Evolutionary conservation across 2,329 filamentous ascomycete species (phyloP), one percentile per base, ranked within the genome.

Genomic region (Fusarium gaditjirri): DNA sequence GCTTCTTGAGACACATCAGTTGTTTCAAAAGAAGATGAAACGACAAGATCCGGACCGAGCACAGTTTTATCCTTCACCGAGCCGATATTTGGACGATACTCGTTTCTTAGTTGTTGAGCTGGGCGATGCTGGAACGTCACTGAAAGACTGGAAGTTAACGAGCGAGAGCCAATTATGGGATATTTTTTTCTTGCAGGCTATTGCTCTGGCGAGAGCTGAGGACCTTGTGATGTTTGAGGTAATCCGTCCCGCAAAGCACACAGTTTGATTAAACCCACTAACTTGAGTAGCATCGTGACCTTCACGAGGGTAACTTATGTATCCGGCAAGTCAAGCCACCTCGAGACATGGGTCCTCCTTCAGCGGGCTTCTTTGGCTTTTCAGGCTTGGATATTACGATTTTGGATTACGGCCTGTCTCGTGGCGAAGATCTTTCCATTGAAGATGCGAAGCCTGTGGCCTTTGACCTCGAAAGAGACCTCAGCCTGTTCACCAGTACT

Each of bases 251-350:
- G 1, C 25, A 23, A 41, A 8, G 25, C 4, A 4, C 3, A 21
- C 9, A 19, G 17, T 11, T 14, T 12, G 19, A 33, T 16, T 6
- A 16, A 8, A 11, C 25, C 16, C 44, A 35, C 75, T 76, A 61
- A 76, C 59, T 12, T 6, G 12, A 35, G 10, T 67, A 90, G 88
- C 90, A 92, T 74, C 87, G 90, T 10, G 90, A 92, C 73, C 82
- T 92, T 8, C 90, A 92, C 72, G 89, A 92, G 70, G 89, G 89
- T 8, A 91, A 92, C 71, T 79, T 92, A 21, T 91, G 90, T 69
- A 84, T 91, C 52, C 84, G 85, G 7, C 84, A 83, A 57, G 79
- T 82, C 2, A 76, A 81, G 6, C 73, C 82, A 6, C 75, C 83
- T 1, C 75, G 75, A 13, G 74, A 80, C 4, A 79, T 78, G 38